Conservation (phyloP, 257 asterid species). For the Dorcoceras hygrometricum region DNA sequence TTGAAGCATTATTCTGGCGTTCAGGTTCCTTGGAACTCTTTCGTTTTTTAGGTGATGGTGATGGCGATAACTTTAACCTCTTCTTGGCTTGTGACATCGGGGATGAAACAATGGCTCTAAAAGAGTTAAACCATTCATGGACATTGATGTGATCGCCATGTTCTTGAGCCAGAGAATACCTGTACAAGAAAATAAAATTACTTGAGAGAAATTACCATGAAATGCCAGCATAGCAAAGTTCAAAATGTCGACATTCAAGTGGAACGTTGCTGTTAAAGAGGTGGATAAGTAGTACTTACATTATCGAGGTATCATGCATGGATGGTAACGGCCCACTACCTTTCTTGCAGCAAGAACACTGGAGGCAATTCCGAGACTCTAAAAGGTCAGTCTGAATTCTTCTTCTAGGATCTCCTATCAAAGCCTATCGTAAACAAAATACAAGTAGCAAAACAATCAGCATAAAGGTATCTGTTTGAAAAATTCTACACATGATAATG, state of each 20-base stretch:
- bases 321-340: conserved; percentile 49
- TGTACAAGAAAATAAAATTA: conserved; percentile 27
- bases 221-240: not conserved
- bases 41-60: conserved; percentile 73
- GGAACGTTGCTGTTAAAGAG: conserved; percentile 4
- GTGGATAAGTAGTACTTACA: conserved; percentile 46
- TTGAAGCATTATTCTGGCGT: conserved; percentile 52
- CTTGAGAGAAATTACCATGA: not conserved
- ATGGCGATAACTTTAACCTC: conserved; percentile 39
- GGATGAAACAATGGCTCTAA: conserved; percentile 51
- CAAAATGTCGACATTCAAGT: not conserved
- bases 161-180: conserved; percentile 89
- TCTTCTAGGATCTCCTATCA: conserved; percentile 96
- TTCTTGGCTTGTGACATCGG: conserved; percentile 42
- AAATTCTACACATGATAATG: not conserved
- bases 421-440: conserved; percentile 48
- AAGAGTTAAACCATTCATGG: conserved; percentile 89
- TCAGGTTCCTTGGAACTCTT: conserved; percentile 34
- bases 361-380: conserved; percentile 61
- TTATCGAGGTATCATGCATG: conserved; percentile 72
- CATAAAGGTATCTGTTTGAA: not conserved
- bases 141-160: conserved; percentile 93
- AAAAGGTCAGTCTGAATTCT: conserved; percentile 83
- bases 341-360: conserved; percentile 73
- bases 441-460: conserved; percentile 14